Conservation (phyloP, 176 grass and related monocot species). For the Secale cereale region DNA sequence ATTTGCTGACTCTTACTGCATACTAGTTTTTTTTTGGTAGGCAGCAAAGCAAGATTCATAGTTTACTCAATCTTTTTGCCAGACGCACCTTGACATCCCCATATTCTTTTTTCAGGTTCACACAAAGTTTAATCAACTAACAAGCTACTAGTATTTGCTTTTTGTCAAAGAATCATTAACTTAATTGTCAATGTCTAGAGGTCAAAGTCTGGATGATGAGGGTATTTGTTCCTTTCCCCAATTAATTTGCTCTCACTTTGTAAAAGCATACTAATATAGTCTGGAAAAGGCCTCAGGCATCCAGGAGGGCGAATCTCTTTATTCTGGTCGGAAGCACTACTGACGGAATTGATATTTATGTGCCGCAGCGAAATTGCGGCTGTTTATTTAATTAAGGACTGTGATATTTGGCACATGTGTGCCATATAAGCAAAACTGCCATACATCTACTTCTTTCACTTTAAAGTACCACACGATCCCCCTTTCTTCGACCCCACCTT, state of each 20-base stretch:
- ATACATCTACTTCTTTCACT: too few species aligned
- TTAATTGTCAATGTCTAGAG: too few species aligned
- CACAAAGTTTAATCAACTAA: not conserved
- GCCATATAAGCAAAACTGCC: too few species aligned
- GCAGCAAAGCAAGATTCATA: not conserved
- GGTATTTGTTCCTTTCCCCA: not conserved
- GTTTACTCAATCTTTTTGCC: not conserved
- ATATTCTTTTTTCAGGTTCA: not conserved
- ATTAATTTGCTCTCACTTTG: not conserved
- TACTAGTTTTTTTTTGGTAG: not conserved
- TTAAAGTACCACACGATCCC: too few species aligned
- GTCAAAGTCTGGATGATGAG: not conserved
- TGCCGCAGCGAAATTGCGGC: not conserved
- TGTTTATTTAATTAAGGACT: not conserved
- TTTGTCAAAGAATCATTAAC: not conserved
- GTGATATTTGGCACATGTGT: too few species aligned
- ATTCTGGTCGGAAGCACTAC: conserved; percentile 1
- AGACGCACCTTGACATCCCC: not conserved
- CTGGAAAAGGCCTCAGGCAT: not conserved
- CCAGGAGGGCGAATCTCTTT: not conserved
- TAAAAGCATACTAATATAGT: not conserved
- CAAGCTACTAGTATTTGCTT: not conserved
- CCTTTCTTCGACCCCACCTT: too few species aligned
- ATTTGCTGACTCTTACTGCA: not conserved
- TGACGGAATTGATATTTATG: not conserved